Evolutionary conservation across 495 filamentous ascomycete genomes (phyloP).

Genomic region (Neurospora sp.): DNA sequence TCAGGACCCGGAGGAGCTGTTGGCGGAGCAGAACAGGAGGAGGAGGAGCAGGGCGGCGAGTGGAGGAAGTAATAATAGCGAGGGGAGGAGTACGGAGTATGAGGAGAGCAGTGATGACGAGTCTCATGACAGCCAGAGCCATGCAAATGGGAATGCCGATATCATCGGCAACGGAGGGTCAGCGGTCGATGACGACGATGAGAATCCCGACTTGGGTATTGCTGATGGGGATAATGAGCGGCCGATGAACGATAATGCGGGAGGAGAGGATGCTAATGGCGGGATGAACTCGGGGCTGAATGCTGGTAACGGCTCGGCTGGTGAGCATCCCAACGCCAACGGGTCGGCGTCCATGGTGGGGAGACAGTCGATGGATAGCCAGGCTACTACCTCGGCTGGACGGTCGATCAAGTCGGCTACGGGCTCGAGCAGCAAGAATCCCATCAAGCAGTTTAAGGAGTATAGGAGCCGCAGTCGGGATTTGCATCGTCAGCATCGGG

Average conservation of each 20-base stretch:
- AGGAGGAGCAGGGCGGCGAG: constrained; percentile 24
- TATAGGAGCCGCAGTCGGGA: constrained; percentile 45
- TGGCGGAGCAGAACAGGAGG: constrained; percentile 12
- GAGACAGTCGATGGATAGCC: constrained; percentile 12
- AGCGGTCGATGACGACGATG: constrained; percentile 11
- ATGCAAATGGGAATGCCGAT: neutral
- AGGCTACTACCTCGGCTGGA: neutral
- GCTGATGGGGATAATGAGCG: constrained; percentile 25
- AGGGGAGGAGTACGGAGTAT: constrained; percentile 34
- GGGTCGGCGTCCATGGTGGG: constrained; percentile 2
- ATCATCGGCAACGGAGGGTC: neutral
- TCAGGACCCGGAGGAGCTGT: constrained; percentile 42
- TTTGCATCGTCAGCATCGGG: constrained; percentile 58
- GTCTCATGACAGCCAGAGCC: neutral
- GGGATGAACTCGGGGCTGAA: constrained; percentile 3
- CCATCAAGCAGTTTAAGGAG: constrained; percentile 36
- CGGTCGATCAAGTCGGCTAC: constrained; percentile 6
- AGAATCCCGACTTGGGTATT: constrained; percentile 34
- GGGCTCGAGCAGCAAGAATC: constrained; percentile 27
- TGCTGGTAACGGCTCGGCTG: neutral
- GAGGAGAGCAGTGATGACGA: constrained; percentile 27
- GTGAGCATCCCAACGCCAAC: neutral
- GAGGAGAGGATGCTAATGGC: constrained; percentile 1
- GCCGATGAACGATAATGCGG: neutral
- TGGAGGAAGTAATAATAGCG: constrained; percentile 14